Conservation (phyloP, 2,329 filamentous ascomycete species). For the Phialemonium atrogriseum region DNA sequence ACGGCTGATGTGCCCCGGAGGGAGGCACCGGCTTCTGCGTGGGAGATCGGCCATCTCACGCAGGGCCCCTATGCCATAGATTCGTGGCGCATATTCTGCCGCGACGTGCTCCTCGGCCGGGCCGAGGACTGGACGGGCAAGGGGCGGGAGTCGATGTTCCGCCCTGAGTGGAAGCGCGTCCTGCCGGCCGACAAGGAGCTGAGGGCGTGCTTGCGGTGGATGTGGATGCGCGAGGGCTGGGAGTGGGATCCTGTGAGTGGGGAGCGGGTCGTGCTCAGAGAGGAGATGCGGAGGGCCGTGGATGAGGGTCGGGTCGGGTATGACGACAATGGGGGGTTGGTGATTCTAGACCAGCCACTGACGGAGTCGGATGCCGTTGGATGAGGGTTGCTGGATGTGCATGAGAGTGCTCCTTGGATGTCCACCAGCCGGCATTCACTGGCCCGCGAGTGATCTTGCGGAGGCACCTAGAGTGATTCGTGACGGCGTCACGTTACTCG, state of each 20-base stretch:
- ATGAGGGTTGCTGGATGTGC: background rate
- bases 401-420: too few relatives aligned
- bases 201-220: constrained; percentile 79
- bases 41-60: constrained; percentile 82
- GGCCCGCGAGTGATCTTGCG: too few relatives aligned
- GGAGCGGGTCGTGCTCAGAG: constrained; percentile 42
- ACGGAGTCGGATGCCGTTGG: too few relatives aligned
- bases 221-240: constrained; percentile 84
- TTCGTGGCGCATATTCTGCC: constrained; percentile 89
- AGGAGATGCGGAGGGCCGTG: constrained; percentile 47
- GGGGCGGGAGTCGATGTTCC: constrained; percentile 45
- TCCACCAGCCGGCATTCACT: too few relatives aligned
- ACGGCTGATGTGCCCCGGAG: constrained; percentile 10
- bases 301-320: constrained; percentile 49
- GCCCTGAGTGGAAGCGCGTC: constrained; percentile 88
- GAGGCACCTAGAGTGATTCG: too few relatives aligned
- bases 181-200: constrained; percentile 79
- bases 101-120: constrained; percentile 63
- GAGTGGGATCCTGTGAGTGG: constrained; percentile 71
- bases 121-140: constrained; percentile 59
- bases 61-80: constrained; percentile 78
- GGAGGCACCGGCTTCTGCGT: constrained; percentile 35
- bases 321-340: constrained; percentile 39
- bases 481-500: too few relatives aligned
- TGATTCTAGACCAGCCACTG: constrained; percentile 24